Conservation (phyloP, 352 stramenopile species). For the Pythium aquatile region DNA sequence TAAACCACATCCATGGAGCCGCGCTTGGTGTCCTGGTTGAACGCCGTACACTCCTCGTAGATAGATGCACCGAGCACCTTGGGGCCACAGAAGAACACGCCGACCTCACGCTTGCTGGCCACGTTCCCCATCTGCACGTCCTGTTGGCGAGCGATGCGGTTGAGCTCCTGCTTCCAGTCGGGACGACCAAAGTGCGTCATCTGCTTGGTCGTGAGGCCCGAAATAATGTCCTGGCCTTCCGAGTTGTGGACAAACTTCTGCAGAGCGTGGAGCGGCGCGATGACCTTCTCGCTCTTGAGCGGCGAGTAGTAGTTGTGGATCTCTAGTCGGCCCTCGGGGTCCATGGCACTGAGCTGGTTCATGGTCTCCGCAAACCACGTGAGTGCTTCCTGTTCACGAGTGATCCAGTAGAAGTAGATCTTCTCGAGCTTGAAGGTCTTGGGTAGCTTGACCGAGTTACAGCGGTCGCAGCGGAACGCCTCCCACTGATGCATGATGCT, state of each 20-base stretch:
- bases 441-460: slow-evolving; percentile 68
- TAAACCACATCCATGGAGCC: slow-evolving; percentile 41
- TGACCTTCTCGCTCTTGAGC: slow-evolving; percentile 73
- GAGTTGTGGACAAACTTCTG: slow-evolving; percentile 82
- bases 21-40: slow-evolving; percentile 51
- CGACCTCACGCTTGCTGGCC: slow-evolving; percentile 66
- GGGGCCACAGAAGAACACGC: slow-evolving; percentile 87
- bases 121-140: slow-evolving; percentile 3
- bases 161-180: slow-evolving; percentile 73
- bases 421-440: slow-evolving; percentile 77
- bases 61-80: slow-evolving; percentile 70
- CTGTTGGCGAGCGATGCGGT: slow-evolving; percentile 40
- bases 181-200: slow-evolving; percentile 85
- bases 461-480: slow-evolving; percentile 68
- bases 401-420: slow-evolving; percentile 88
- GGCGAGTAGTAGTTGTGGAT: slow-evolving; percentile 84
- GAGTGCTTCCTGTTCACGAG: slow-evolving; percentile 71
- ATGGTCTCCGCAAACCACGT: slow-evolving; percentile 85
- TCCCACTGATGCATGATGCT: slow-evolving; percentile 74
- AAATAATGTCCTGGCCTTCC: slow-evolving; percentile 76
- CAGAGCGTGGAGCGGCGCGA: slow-evolving; percentile 66
- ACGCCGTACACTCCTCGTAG: slow-evolving; percentile 50
- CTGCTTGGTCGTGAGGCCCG: slow-evolving; percentile 71
- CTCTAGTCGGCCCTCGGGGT: slow-evolving; percentile 76
- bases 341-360: slow-evolving; percentile 79